phyloP scores from a whole-genome alignment of 805 yeast species.

The Dipodascus geniculatus region DNA sequence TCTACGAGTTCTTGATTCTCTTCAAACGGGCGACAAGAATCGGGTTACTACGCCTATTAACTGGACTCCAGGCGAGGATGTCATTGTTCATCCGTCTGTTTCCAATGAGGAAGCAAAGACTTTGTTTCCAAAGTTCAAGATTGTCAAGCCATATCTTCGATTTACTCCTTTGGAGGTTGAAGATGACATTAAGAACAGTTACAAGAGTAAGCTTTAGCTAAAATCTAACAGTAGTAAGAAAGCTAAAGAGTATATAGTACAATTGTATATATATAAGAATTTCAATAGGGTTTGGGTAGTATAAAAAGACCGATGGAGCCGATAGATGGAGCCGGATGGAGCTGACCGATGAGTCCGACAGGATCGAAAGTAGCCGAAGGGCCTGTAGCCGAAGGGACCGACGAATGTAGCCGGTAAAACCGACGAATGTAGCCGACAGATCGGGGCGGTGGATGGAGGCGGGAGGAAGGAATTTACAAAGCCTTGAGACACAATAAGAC shows the following conservation, averaged over 20 bases:
- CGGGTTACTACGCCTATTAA: conserved; percentile 89
- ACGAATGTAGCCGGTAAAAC: no score
- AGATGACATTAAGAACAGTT: conserved; percentile 11
- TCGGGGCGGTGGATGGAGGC: no score
- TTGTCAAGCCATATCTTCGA: conserved; percentile 89
- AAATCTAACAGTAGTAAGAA: conserved; percentile 1
- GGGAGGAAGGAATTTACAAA: no score
- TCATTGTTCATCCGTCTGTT: conserved; percentile 83
- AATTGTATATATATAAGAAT: neutral
- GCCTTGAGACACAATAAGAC: no score
- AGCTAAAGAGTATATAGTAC: conserved; percentile 1
- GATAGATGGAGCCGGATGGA: no score
- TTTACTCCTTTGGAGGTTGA: conserved; percentile 33
- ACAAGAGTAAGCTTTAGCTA: neutral
- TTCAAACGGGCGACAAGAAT: conserved; percentile 77
- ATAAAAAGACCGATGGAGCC: no score
- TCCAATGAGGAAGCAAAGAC: conserved; percentile 73
- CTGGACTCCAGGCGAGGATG: conserved; percentile 89
- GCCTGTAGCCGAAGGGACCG: no score
- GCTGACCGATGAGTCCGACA: no score
- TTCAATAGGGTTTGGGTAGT: no score
- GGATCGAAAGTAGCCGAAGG: no score
- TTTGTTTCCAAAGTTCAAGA: conserved; percentile 80
- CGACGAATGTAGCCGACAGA: no score
- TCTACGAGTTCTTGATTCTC: conserved; percentile 79